A percentile compares a stretch with the other conserved stretches of the same genome.
These are phyloP conservation scores for Haplographium delicatum DNA, from an alignment of 495 filamentous ascomycete genomes.

Conservation along the genomic window DNA sequence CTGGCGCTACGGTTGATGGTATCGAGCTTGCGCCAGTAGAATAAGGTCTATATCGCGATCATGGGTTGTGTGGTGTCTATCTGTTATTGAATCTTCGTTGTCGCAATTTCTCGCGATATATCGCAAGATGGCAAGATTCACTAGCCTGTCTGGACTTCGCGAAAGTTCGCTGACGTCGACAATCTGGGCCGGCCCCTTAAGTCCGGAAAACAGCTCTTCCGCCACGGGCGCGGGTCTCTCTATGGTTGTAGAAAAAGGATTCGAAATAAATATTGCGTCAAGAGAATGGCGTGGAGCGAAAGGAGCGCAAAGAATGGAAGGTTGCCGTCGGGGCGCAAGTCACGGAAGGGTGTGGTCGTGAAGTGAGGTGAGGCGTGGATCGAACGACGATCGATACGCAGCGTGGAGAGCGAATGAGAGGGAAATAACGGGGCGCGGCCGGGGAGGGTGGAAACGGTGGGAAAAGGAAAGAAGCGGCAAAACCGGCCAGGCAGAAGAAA, in stretches of 20 bases:
- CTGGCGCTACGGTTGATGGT: background rate
- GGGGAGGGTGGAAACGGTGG: conserved; percentile 17
- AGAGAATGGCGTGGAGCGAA: conserved; percentile 21
- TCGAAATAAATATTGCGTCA: conserved; percentile 21
- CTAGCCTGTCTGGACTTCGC: background rate
- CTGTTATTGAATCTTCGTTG: background rate
- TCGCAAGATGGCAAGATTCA: background rate
- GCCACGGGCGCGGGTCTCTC: conserved; percentile 15
- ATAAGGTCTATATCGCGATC: conserved; percentile 1
- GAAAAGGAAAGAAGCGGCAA: conserved; percentile 2
- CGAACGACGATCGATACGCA: background rate
- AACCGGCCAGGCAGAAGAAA: conserved; percentile 5
- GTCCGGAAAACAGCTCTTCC: conserved; percentile 12
- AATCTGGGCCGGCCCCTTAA: conserved; percentile 5
- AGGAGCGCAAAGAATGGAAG: conserved; percentile 26
- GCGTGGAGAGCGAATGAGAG: background rate
- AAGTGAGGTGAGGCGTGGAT: background rate
- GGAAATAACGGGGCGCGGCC: background rate
- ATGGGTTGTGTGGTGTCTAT: background rate
- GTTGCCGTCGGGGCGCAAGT: conserved; percentile 20
- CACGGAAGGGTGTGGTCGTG: no score
- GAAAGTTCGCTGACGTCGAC: conserved; percentile 19
- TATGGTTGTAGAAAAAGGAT: conserved; percentile 16
- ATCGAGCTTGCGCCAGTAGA: conserved; percentile 7
- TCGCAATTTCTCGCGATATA: no score